Evolutionary conservation across 2,329 filamentous ascomycete species (phyloP), one percentile per base, ranked within the genome.

Genomic region (Xylaria hypoxylon): DNA sequence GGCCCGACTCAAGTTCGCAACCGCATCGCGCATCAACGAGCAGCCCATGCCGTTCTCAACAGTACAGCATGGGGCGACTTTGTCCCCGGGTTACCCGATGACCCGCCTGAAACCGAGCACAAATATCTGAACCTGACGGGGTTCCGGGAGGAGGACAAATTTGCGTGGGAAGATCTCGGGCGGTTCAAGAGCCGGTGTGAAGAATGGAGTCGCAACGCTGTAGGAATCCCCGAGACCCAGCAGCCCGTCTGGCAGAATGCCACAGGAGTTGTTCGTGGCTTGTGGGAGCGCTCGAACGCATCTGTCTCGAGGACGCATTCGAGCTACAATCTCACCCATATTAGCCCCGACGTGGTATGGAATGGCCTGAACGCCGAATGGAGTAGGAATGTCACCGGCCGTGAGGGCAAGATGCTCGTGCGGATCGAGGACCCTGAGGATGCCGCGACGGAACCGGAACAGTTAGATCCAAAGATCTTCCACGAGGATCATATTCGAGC

Each of bases 321-420:
- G 76, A 84, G 75, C 76, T 87, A 82, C 77, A 94, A 94, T 72
- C 80, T 92, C 50, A 90, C 87, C 35, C 84, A 84, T 13, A 88
- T 92, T 67, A 85, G 87, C 13, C 88, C 90, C 1, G 85, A 83
- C 13, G 85, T 91, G 67, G 86, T 88, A 48, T 97, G 94, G 83
- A 84, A 87, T 24, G 83, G 76, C 31, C 78, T 78, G 61, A 84
- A 85, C 48, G 80, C 81, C 31, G 85, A 89, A 15, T 97, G 92
- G 86, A 87, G 87, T 28, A 87, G 92, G 69, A 97, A 97, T 78
- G 84, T 97, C 65, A 97, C 94, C 0, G 92, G 93, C 1, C 76
- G 79, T 1, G 84, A 87, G 55, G 93, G 93, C 15, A 89, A 86
- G 67, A 85, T 97, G 67, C 85, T 90, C 67, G 76, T 97, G 64